Evolutionary conservation across 306 rosid species (phyloP), one percentile per base, ranked within the genome.

Genomic region (Canavalia ensiformis): DNA sequence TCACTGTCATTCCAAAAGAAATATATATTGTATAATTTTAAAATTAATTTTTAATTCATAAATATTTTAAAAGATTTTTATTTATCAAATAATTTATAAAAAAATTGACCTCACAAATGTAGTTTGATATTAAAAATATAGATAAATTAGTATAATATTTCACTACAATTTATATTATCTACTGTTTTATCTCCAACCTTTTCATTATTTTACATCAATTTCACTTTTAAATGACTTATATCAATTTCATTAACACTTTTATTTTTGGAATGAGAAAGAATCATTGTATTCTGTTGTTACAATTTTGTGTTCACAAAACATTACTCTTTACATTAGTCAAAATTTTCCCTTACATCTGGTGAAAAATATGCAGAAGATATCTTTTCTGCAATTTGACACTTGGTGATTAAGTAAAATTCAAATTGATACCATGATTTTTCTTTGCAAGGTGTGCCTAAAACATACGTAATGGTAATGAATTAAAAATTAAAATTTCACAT

Each of bases 1-100:
- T 82, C 85, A 35, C 1, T 56, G 3, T 75, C 71, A 18, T 25
- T 56, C 55, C 35, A n/a, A 68, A 31, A 30, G n/a, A 52, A 54
- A 78, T n/a, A 13, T 12, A 5, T 8, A 56, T 31, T 34, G 11
- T 63, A 33, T 37, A 34, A 0, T 62, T 4, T 5, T 63, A 0
- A 34, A 34, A 62, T 5, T 37, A 11, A 28, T 31, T 31, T 35
- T 12, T 2, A 34, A 11, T 35, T n/a, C 13, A 7, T 37, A 25
- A 44, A 5, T 4, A 41, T 44, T 56, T 74, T 25, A 3, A 12
- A 49, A 33, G 0, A 31, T 45, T 63, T 31, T 55, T 18, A 55
- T 55, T 0, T 12, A 37, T 37, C 31, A 64, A 64, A 64, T 6
- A 37, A 12, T 2, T 37, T 18, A 18, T 18, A 18, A 2, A 37